phyloP scores from a whole-genome alignment of 2,329 filamentous ascomycete species.

The Leptoxyphium fumago region DNA sequence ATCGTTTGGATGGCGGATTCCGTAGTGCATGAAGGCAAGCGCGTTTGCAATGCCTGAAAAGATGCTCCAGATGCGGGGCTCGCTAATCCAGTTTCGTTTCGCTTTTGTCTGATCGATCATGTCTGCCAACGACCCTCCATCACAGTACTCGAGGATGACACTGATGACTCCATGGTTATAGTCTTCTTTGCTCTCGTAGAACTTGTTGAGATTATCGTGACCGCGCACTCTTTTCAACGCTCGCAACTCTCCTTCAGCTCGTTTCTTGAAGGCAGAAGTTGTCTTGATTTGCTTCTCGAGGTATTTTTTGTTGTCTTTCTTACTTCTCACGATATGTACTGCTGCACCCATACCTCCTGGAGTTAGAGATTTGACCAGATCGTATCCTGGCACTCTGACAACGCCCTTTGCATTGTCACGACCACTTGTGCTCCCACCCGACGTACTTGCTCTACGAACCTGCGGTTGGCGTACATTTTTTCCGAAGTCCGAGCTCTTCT shows the following conservation, averaged over 20 bases:
- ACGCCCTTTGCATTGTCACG: no score
- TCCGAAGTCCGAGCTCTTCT: no score
- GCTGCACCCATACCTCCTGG: constrained; percentile 3
- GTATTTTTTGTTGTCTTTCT: constrained; percentile 2
- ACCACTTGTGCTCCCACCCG: no score
- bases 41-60: constrained; percentile 6
- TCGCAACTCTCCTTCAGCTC: constrained; percentile 3
- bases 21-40: constrained; percentile 19
- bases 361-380: neutral
- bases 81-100: neutral
- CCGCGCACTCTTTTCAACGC: constrained; percentile 3
- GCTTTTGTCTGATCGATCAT: constrained; percentile 3
- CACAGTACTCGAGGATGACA: constrained; percentile 10
- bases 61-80: constrained; percentile 8
- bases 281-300: constrained; percentile 6
- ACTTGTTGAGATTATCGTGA: constrained; percentile 3
- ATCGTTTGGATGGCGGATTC: constrained; percentile 1
- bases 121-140: constrained; percentile 6
- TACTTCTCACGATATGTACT: constrained; percentile 4
- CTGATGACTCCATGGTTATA: neutral
- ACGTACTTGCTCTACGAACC: no score
- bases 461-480: no score
- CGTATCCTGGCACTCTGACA: neutral
- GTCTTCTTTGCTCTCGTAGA: constrained; percentile 5
- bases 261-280: neutral